Percentiles rank a stretch among this genome's conserved stretches.
Evolutionary conservation across 345 rosid genomes (phyloP).

Genomic region (Acer negundo): DNA sequence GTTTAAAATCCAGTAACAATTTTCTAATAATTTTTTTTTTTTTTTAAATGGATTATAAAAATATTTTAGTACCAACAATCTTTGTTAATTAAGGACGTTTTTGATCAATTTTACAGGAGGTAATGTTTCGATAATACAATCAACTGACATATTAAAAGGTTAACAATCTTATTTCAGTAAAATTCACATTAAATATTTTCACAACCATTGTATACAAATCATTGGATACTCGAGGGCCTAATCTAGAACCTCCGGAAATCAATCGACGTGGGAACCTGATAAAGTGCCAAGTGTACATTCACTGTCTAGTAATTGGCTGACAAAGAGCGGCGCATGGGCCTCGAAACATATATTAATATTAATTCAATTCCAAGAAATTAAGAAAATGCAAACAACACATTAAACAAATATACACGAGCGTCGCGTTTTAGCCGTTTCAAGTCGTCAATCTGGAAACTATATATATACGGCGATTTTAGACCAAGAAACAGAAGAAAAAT

Average conservation of each 20-base stretch:
- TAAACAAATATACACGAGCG: background rate
- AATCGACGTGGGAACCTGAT: background rate
- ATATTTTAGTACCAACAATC: too few relatives aligned
- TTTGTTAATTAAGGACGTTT: too few relatives aligned
- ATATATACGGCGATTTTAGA: slow-evolving; percentile 5
- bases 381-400: background rate
- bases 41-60: too few relatives aligned
- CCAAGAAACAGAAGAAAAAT: background rate
- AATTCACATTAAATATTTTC: too few relatives aligned
- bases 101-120: too few relatives aligned
- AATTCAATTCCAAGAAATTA: background rate
- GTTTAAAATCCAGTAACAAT: too few relatives aligned
- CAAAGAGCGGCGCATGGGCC: slow-evolving; percentile 37
- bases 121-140: too few relatives aligned
- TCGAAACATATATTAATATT: background rate
- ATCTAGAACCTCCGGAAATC: background rate
- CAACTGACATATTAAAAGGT: too few relatives aligned
- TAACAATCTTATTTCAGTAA: too few relatives aligned
- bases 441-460: background rate
- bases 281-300: background rate
- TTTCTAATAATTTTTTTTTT: too few relatives aligned
- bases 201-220: background rate
- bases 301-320: slow-evolving; percentile 26
- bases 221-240: slow-evolving; percentile 17
- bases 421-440: slow-evolving; percentile 9